phyloP scores from a whole-genome alignment of 75 land plant species.

The Cupressus sempervirens region DNA sequence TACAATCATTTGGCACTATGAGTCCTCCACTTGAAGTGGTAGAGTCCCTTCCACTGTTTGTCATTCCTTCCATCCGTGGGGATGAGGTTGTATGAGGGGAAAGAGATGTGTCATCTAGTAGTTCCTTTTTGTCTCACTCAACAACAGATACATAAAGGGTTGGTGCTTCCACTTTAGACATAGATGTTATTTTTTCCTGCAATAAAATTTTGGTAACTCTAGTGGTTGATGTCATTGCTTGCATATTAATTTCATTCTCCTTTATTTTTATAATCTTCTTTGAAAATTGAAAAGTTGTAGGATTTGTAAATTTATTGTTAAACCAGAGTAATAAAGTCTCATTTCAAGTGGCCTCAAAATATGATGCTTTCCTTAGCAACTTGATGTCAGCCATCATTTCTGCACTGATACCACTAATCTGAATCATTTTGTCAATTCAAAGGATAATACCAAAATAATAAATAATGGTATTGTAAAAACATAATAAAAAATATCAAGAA shows the following conservation, averaged over 20 bases:
- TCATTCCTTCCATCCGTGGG: slow-evolving; percentile 16
- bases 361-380: no score
- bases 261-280: not conserved
- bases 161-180: slow-evolving; percentile 10
- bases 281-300: not conserved
- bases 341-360: not conserved
- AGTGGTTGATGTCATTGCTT: not conserved
- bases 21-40: not conserved
- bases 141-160: slow-evolving; percentile 1
- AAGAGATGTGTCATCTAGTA: not conserved
- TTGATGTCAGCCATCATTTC: not conserved
- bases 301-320: not conserved
- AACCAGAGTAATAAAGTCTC: not conserved
- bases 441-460: no score
- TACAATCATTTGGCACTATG: not conserved
- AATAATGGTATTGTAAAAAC: no score
- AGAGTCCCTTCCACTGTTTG: not conserved
- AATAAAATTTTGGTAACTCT: slow-evolving; percentile 4
- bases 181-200: slow-evolving; percentile 4
- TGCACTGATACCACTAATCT: no score
- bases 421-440: no score
- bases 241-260: not conserved
- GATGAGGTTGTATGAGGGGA: not conserved
- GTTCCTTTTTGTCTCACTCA: slow-evolving; percentile 3
- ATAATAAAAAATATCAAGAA: no score